Percentiles rank a stretch among this genome's conserved stretches.
Evolutionary conservation across 2,329 filamentous ascomycete genomes (phyloP).

Genomic region (Venturia carpophila): DNA sequence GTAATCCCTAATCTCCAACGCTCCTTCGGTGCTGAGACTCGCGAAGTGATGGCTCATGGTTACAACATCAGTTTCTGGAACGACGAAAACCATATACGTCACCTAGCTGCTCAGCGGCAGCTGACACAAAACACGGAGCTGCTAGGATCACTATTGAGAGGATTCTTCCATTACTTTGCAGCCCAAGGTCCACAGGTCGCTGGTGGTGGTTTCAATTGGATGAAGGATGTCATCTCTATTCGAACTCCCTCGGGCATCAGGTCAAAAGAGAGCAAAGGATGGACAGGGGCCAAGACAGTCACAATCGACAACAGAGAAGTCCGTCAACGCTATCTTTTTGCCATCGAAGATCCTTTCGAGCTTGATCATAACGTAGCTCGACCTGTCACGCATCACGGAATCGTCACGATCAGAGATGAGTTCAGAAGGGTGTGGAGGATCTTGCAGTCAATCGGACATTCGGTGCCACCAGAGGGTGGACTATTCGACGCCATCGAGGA

Average conservation of each 20-base stretch:
- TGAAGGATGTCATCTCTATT: constrained; percentile 68
- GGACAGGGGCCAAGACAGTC: constrained; percentile 69
- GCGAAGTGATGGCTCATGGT: constrained; percentile 43
- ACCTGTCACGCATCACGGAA: constrained; percentile 75
- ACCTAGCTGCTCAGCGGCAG: constrained; percentile 49
- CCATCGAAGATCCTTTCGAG: constrained; percentile 90
- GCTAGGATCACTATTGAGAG: constrained; percentile 63
- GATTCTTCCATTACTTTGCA: constrained; percentile 85
- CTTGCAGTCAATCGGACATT: constrained; percentile 39
- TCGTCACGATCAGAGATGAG: constrained; percentile 75
- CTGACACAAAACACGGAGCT: constrained; percentile 63
- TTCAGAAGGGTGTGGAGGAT: constrained; percentile 74
- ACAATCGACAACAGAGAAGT: constrained; percentile 56
- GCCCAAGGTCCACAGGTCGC: constrained; percentile 38
- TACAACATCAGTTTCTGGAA: constrained; percentile 71
- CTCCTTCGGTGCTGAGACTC: constrained; percentile 32
- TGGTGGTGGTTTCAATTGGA: constrained; percentile 65
- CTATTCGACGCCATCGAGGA: constrained; percentile 30
- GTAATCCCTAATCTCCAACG: constrained; percentile 75
- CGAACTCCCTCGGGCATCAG: constrained; percentile 59
- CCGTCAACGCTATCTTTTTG: constrained; percentile 73
- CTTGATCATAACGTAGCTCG: constrained; percentile 78
- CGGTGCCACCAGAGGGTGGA: constrained; percentile 26
- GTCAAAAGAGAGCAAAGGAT: constrained; percentile 70
- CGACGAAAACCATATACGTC: constrained; percentile 60